Percentiles rank a stretch among this genome's conserved stretches.
These are phyloP conservation scores for Margaritispora aquatica DNA, from an alignment of 495 filamentous ascomycete genomes.

Conservation along the genomic window DNA sequence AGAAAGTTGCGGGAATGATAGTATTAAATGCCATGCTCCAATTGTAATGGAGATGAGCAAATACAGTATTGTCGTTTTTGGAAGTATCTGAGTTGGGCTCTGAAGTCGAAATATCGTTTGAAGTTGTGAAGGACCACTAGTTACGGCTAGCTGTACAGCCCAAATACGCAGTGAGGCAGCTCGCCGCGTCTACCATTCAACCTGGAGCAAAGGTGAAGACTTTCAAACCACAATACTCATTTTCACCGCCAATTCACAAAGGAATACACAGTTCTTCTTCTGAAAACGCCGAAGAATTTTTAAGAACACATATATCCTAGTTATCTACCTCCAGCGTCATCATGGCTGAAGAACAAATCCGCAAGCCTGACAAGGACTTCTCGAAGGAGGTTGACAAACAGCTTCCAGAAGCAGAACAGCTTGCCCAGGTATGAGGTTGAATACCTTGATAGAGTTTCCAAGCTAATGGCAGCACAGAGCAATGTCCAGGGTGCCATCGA, in stretches of 20 bases:
- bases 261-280: not conserved
- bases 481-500: slow-evolving; percentile 84
- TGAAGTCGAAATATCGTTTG: too few relatives aligned
- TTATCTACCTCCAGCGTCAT: not conserved
- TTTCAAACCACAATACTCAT: not conserved
- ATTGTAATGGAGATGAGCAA: too few relatives aligned
- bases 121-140: too few relatives aligned
- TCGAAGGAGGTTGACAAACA: slow-evolving; percentile 87
- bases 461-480: slow-evolving; percentile 39
- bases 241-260: not conserved
- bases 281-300: not conserved
- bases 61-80: too few relatives aligned
- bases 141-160: not conserved
- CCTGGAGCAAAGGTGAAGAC: not conserved
- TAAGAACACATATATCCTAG: too few relatives aligned
- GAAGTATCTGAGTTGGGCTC: too few relatives aligned
- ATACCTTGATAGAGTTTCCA: too few relatives aligned
- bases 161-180: not conserved
- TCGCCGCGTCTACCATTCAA: not conserved
- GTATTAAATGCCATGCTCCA: too few relatives aligned
- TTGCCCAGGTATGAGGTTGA: slow-evolving; percentile 62
- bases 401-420: slow-evolving; percentile 80
- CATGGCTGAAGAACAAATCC: slow-evolving; percentile 32
- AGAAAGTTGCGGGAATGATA: too few relatives aligned
- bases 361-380: slow-evolving; percentile 62